Evolutionary conservation across 169 alveolate genomes (phyloP).

Genomic region (Cytauxzoon felis): DNA sequence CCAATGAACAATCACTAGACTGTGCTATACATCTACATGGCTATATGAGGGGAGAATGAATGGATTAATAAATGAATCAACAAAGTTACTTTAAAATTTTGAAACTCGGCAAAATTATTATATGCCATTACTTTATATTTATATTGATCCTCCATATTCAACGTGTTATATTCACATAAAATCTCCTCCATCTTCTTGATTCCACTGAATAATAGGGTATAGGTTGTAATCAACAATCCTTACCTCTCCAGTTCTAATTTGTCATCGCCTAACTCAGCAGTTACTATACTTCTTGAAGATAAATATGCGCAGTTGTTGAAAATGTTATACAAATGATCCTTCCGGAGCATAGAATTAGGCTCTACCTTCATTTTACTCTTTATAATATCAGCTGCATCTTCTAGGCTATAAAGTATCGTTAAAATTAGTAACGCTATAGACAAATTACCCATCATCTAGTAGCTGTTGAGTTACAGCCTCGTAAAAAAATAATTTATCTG

Average conservation of each 20-base stretch:
- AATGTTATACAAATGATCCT: conserved; percentile 42
- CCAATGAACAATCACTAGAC: conserved; percentile 38
- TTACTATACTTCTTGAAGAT: conserved; percentile 40
- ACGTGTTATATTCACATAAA: conserved; percentile 1
- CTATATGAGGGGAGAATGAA: background rate
- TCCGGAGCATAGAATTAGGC: conserved; percentile 56
- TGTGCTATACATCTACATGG: conserved; percentile 56
- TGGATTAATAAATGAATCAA: too few relatives aligned
- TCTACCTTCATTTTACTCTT: conserved; percentile 32
- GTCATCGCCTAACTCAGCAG: conserved; percentile 9
- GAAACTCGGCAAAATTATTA: conserved; percentile 23
- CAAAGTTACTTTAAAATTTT: conserved; percentile 26
- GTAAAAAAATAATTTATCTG: conserved; percentile 57
- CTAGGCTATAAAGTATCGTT: conserved; percentile 21
- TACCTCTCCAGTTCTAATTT: conserved; percentile 17
- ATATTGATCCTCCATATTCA: background rate
- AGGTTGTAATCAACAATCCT: background rate
- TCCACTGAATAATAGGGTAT: conserved; percentile 4
- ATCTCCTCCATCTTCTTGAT: conserved; percentile 9
- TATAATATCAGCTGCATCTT: conserved; percentile 27
- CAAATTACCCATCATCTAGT: conserved; percentile 55
- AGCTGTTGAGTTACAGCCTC: conserved; percentile 62
- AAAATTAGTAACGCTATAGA: background rate
- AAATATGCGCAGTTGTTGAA: conserved; percentile 52
- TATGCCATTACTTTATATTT: conserved; percentile 20